Conservation (phyloP, 176 grass and related monocot species). For the Hordeum marinum region DNA sequence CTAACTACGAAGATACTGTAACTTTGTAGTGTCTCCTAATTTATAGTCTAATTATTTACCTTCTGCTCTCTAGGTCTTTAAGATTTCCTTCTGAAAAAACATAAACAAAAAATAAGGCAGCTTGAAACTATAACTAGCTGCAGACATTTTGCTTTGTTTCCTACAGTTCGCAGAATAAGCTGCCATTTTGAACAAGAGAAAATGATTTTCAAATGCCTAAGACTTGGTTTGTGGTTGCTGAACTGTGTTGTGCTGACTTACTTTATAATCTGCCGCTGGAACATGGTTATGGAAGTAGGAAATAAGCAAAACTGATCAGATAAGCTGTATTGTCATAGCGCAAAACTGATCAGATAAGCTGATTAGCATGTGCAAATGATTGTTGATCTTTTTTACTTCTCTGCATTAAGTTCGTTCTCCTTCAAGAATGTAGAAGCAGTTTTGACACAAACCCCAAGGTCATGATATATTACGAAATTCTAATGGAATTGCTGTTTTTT, state of each 20-base stretch:
- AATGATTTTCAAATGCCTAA: not conserved
- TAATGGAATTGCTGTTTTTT: slow-evolving; percentile 8
- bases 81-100: not conserved
- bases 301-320: not conserved
- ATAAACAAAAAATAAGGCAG: not conserved
- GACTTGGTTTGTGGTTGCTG: not conserved
- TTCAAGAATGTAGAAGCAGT: not conserved
- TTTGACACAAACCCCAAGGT: not conserved
- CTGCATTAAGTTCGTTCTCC: not conserved
- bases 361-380: not conserved
- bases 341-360: not conserved
- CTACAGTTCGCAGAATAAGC: not conserved
- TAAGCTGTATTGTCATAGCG: not conserved
- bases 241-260: not conserved
- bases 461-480: slow-evolving; percentile 8
- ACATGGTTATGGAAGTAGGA: not conserved
- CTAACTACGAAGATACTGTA: not conserved
- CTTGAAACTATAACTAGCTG: not conserved
- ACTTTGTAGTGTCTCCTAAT: not conserved
- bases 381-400: not conserved
- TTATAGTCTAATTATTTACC: not conserved
- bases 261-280: not conserved
- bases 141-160: slow-evolving; percentile 4
- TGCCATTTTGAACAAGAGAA: not conserved
- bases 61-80: not conserved